phyloP scores from a whole-genome alignment of 768 basidiomycete genomes.

The Myochromella boudieri region DNA sequence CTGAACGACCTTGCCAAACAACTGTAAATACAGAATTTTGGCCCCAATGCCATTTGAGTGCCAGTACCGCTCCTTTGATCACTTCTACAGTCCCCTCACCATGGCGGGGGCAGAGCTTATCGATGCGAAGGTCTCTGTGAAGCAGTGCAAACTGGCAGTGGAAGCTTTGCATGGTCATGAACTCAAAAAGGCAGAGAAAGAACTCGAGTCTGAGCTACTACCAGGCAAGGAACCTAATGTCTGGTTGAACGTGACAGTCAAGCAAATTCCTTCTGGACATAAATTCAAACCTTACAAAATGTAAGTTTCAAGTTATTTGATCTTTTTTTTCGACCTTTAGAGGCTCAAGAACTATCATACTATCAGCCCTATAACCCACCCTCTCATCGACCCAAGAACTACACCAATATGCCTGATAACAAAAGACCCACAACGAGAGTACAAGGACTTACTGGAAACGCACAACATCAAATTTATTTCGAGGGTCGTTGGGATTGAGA shows the following conservation, averaged over 20 bases:
- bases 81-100: neutral
- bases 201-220: conserved; percentile 73
- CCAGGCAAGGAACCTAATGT: conserved; percentile 80
- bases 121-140: conserved; percentile 64
- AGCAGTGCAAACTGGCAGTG: conserved; percentile 78
- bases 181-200: conserved; percentile 57
- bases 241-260: conserved; percentile 88
- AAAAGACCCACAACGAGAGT: conserved; percentile 94
- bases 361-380: conserved; percentile 70
- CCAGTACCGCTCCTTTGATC: too few relatives aligned
- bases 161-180: conserved; percentile 77
- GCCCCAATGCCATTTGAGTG: too few relatives aligned
- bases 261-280: conserved; percentile 72
- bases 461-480: conserved; percentile 87
- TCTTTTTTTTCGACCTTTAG: neutral
- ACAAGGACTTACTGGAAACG: conserved; percentile 86
- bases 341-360: conserved; percentile 21
- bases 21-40: conserved; percentile 16
- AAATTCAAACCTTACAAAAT: conserved; percentile 82
- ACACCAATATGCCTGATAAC: conserved; percentile 86
- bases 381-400: conserved; percentile 79
- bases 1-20: too few relatives aligned
- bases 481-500: conserved; percentile 86
- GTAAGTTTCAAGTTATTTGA: conserved; percentile 46
- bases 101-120: conserved; percentile 59